A percentile compares a stretch with the other conserved stretches of the same genome.
phyloP scores from a whole-genome alignment of 1,284 basidiomycete genomes.

The Cutaneotrichosporon dermatis region DNA sequence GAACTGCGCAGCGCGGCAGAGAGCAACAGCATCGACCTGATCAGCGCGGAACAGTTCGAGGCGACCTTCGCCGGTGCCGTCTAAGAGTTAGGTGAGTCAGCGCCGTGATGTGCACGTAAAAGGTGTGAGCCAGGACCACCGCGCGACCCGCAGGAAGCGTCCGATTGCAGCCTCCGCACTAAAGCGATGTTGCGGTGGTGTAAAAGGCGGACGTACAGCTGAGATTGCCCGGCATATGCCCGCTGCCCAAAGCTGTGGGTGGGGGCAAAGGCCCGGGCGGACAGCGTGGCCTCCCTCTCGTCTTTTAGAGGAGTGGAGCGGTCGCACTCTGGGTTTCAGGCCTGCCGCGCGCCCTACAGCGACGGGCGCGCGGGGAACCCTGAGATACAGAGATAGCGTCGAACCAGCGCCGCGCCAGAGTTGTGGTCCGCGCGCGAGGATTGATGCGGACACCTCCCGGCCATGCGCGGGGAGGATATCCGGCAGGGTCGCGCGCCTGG shows the following conservation, averaged over 20 bases:
- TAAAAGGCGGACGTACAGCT: constrained; percentile 24
- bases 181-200: constrained; percentile 8
- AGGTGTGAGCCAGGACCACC: constrained; percentile 22
- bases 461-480: not conserved
- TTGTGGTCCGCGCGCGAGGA: constrained; percentile 8
- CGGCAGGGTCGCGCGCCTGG: constrained; percentile 4
- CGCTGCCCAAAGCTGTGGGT: constrained; percentile 6
- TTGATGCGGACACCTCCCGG: constrained; percentile 8
- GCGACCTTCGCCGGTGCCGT: constrained; percentile 26
- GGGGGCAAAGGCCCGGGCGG: constrained; percentile 20
- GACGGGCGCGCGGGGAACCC: constrained; percentile 7
- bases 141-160: constrained; percentile 11
- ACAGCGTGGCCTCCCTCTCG: not conserved
- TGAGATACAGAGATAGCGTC: constrained; percentile 3
- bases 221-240: constrained; percentile 10
- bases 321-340: constrained; percentile 21
- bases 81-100: constrained; percentile 13
- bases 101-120: constrained; percentile 27
- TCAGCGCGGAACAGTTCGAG: constrained; percentile 30
- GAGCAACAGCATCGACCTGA: constrained; percentile 22
- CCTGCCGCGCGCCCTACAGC: constrained; percentile 10
- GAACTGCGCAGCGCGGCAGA: not conserved
- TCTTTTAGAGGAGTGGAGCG: not conserved
- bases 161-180: constrained; percentile 7
- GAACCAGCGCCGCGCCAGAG: constrained; percentile 13